Evolutionary conservation across 2,329 filamentous ascomycete species (phyloP).

Genomic region (Aspergillus pseudonomiae): DNA sequence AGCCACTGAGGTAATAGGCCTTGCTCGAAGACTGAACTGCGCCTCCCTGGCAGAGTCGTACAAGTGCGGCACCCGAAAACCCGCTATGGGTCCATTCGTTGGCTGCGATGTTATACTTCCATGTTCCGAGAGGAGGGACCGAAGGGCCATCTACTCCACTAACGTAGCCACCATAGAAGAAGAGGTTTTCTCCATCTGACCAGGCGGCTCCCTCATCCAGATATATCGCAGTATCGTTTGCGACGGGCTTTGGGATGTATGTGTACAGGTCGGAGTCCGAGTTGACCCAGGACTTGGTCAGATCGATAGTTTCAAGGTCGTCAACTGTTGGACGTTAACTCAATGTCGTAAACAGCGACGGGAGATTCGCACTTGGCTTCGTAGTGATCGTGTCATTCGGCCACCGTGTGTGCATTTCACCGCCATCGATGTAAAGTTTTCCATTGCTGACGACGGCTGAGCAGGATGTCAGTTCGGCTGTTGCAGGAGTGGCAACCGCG

Average conservation of each 20-base stretch:
- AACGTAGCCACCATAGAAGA: conserved; percentile 13
- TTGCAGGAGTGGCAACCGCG: not conserved
- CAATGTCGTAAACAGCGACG: not conserved
- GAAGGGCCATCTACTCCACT: not conserved
- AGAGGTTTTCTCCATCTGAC: conserved; percentile 8
- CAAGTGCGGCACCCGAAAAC: conserved; percentile 4
- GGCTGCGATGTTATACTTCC: conserved; percentile 8
- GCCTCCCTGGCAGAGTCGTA: conserved; percentile 7
- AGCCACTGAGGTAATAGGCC: conserved; percentile 12
- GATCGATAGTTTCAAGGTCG: conserved; percentile 10
- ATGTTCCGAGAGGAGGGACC: conserved; percentile 10
- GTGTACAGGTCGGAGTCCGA: conserved; percentile 7
- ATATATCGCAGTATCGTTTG: conserved; percentile 6
- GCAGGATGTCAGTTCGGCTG: not conserved
- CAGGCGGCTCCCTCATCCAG: conserved; percentile 9
- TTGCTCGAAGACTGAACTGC: conserved; percentile 6
- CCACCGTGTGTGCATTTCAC: conserved; percentile 2
- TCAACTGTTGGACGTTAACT: not conserved
- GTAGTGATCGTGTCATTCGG: conserved; percentile 4
- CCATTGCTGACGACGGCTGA: conserved; percentile 11
- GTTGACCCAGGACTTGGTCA: conserved; percentile 12
- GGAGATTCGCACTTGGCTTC: conserved; percentile 1
- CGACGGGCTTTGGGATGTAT: conserved; percentile 8
- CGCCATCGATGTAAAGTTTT: conserved; percentile 12
- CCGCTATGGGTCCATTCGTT: conserved; percentile 9